A percentile compares a stretch with the other conserved stretches of the same genome.
Conservation (phyloP, 2,329 filamentous ascomycete species). For the Didymella lethalis region DNA sequence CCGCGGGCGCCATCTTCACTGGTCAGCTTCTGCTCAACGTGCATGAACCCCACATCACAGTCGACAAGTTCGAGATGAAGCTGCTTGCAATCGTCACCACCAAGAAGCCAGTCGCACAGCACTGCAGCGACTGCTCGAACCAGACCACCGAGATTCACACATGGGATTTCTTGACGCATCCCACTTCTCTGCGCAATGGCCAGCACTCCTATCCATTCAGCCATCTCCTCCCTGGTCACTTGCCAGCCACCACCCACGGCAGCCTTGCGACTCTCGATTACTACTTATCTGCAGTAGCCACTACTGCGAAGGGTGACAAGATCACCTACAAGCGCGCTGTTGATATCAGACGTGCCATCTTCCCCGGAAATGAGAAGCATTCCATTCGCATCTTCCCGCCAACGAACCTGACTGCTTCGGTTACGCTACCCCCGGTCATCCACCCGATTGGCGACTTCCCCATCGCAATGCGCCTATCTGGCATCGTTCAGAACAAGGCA, state of each 20-base stretch:
- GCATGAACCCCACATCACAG: conserved; percentile 67
- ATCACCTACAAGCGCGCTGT: conserved; percentile 73
- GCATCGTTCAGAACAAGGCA: conserved; percentile 76
- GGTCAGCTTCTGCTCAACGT: conserved; percentile 81
- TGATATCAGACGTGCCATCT: conserved; percentile 79
- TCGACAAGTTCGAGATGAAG: conserved; percentile 76
- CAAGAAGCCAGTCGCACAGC: conserved; percentile 80
- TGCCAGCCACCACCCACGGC: conserved; percentile 84
- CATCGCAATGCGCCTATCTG: conserved; percentile 81
- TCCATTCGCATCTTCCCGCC: conserved; percentile 95
- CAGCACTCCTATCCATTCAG: conserved; percentile 88
- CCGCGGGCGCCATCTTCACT: conserved; percentile 84
- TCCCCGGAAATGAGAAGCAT: conserved; percentile 81
- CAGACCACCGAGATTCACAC: conserved; percentile 76
- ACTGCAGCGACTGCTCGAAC: conserved; percentile 79
- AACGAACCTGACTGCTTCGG: conserved; percentile 87
- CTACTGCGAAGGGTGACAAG: conserved; percentile 66
- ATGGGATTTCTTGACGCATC: conserved; percentile 72
- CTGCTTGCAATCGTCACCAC: conserved; percentile 75
- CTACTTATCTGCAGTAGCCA: conserved; percentile 64
- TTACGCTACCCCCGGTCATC: conserved; percentile 82
- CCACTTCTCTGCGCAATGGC: conserved; percentile 55
- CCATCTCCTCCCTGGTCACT: conserved; percentile 80
- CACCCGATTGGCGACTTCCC: conserved; percentile 85
- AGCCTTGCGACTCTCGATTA: conserved; percentile 78